A percentile compares a stretch with the other conserved stretches of the same genome.
Evolutionary conservation across 2,329 filamentous ascomycete species (phyloP).

Genomic region (Trichophyton rubrum): DNA sequence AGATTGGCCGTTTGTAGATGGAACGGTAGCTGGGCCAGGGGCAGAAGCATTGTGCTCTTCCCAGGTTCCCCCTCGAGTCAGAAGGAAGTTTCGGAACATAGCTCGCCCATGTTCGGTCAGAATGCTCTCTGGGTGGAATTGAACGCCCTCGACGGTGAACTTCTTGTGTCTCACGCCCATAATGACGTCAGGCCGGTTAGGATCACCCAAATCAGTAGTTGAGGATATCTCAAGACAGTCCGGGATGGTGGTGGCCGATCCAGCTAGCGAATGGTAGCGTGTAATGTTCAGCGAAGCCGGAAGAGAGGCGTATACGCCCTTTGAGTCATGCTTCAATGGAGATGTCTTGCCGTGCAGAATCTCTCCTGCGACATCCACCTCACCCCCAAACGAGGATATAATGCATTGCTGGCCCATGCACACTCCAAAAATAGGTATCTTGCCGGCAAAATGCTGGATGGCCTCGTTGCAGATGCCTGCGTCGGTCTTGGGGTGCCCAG

Average conservation of each 20-base stretch:
- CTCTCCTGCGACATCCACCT: slow-evolving; percentile 84
- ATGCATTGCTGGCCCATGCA: slow-evolving; percentile 99
- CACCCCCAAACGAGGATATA: slow-evolving; percentile 81
- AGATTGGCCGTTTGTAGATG: slow-evolving; percentile 14
- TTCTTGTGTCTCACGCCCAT: slow-evolving; percentile 95
- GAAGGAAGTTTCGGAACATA: slow-evolving; percentile 89
- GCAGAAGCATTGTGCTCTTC: slow-evolving; percentile 39
- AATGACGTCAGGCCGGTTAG: slow-evolving; percentile 69
- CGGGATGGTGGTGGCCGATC: slow-evolving; percentile 76
- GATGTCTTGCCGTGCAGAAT: slow-evolving; percentile 97
- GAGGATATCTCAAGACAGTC: slow-evolving; percentile 79
- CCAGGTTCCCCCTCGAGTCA: slow-evolving; percentile 84
- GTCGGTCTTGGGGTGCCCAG: slow-evolving; percentile 82
- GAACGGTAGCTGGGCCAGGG: slow-evolving; percentile 16
- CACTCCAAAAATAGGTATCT: slow-evolving; percentile 91
- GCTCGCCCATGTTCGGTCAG: slow-evolving; percentile 73
- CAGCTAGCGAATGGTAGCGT: slow-evolving; percentile 89
- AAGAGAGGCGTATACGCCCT: slow-evolving; percentile 81
- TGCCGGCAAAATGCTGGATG: slow-evolving; percentile 81
- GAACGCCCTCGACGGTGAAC: slow-evolving; percentile 83
- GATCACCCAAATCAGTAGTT: slow-evolving; percentile 62
- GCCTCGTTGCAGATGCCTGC: slow-evolving; percentile 88
- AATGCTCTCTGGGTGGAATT: slow-evolving; percentile 97
- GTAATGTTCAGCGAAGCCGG: slow-evolving; percentile 75
- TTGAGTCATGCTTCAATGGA: slow-evolving; percentile 71